These are phyloP conservation scores for Zizania palustris DNA, from an alignment of 202 grass and related monocot genomes.

Conservation along the genomic window DNA sequence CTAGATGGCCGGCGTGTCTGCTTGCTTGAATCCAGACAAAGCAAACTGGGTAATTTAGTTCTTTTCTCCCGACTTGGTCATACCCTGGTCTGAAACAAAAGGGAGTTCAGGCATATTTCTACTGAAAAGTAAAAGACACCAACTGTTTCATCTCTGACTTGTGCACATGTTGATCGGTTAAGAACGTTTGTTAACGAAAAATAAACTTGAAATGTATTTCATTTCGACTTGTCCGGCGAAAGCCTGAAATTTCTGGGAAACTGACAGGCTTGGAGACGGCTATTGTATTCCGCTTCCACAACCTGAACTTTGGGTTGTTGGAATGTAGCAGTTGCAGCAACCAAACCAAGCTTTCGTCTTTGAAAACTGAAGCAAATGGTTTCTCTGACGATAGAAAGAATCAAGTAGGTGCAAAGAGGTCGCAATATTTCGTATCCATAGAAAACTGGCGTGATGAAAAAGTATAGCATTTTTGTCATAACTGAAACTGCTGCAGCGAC, in stretches of 20 bases:
- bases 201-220: neutral
- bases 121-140: neutral
- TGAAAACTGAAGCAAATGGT: neutral
- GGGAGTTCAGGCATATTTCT: neutral
- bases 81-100: constrained; percentile 24
- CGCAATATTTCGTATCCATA: neutral
- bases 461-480: neutral
- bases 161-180: neutral
- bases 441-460: neutral
- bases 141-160: constrained; percentile 2
- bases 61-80: neutral
- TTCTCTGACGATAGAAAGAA: neutral
- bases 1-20: neutral
- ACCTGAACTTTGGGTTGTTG: neutral
- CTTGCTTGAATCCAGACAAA: neutral
- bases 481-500: neutral
- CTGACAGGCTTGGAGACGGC: neutral
- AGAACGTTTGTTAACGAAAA: neutral
- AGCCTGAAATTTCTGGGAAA: constrained; percentile 8
- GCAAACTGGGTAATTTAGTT: neutral
- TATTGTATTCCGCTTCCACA: neutral
- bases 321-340: neutral
- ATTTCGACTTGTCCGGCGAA: neutral
- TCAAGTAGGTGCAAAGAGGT: neutral
- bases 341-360: neutral